Conservation (phyloP, 148 eudicot species). For the Rhododendron simsii region DNA sequence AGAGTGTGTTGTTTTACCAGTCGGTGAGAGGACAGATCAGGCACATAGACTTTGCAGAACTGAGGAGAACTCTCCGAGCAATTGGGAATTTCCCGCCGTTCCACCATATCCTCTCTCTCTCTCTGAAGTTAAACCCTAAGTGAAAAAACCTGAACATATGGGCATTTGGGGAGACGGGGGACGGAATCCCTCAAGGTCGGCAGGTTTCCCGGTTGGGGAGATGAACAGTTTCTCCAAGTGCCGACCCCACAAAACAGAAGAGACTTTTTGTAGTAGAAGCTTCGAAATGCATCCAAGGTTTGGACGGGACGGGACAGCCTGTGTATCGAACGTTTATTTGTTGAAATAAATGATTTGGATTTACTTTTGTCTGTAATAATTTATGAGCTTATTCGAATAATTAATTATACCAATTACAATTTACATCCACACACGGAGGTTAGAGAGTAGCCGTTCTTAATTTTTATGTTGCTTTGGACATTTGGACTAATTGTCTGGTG, state of each 20-base stretch:
- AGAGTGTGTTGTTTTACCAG: not conserved
- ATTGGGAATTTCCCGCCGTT: not conserved
- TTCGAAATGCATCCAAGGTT: no score
- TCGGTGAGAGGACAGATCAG: not conserved
- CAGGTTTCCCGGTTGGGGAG: not conserved
- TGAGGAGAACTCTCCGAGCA: conserved; percentile 4
- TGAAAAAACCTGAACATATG: not conserved
- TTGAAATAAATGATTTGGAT: no score
- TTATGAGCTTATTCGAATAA: no score
- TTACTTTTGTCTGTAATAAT: no score
- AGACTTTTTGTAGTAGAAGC: not conserved
- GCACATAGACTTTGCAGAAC: conserved; percentile 18
- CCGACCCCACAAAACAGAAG: not conserved
- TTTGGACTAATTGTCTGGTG: no score
- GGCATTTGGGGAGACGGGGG: not conserved
- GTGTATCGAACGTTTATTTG: no score
- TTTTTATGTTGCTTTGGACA: no score
- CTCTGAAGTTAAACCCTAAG: not conserved
- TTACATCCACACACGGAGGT: no score
- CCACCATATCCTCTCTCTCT: not conserved
- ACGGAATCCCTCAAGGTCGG: not conserved
- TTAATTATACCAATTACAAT: no score
- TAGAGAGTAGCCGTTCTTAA: no score
- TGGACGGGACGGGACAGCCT: no score
- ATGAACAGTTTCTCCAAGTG: not conserved